Base-by-base conservation (phyloP, 768 basidiomycete genomes). In the Suillus decipiens region DNA sequence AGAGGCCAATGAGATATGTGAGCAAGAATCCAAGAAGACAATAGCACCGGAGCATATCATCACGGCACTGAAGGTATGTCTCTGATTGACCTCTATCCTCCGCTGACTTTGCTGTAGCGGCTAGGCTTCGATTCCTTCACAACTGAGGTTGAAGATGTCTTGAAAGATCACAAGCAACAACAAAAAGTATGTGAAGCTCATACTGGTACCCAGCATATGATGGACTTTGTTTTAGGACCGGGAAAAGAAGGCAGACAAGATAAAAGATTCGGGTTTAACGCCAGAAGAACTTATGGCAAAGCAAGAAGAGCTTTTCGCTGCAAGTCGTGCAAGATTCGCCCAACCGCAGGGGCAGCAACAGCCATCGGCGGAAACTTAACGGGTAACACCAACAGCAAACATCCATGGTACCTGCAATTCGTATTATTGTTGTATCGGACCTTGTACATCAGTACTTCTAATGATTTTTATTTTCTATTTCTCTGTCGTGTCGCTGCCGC, bases 21-120 rank as follows among this genome's bases (percentile, higher is more conserved):
- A 99, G 73, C 90, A 94, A 73, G 95, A 96, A 72, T 93, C 94
- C 31, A 98, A 97, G 81, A 99, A 99, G 81, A 99, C 97, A 1
- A 99, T 99, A 69, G 92, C 95, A 5, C 97, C 97, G 1, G 97
- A 99, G 70, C 97, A 99, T 72, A 95, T 99, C 50, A 90, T 98
- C 36, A 80, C 84, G 28, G 97, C 97, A 6, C 81, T 99, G 61
- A 94, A 94, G 80, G 96, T 92, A 62, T 59, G 82, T 76, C 19
- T 31, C 24, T 37, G 11, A 36, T 37, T 2, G 24, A 28, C 19
- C 28, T 48, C 36, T 34, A 33, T 60, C 15, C 36, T 56, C 34
- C 19, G 53, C 65, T 54, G 53, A 69, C 62, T 48, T 60, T 70
- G 60, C 57, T 39, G 53, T 66, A 98, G 95, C 86, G 89, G 43